Conservation (phyloP, 2,329 filamentous ascomycete species). For the Pseudonectria buxi region DNA sequence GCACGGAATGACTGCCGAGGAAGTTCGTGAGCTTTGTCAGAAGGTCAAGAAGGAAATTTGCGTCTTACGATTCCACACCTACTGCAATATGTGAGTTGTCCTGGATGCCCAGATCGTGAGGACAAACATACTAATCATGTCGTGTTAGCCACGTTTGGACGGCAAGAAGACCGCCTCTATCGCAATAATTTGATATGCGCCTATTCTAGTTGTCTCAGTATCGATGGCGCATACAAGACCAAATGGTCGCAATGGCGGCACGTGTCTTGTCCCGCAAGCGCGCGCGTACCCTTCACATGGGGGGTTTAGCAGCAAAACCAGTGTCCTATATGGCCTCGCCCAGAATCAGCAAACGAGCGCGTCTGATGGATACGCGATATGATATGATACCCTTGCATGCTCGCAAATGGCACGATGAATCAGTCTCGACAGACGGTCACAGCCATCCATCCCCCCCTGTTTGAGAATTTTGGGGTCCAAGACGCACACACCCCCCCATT, state of each 20-base stretch:
- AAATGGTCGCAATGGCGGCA: too few relatives aligned
- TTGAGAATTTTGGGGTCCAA: neutral
- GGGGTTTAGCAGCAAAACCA: too few relatives aligned
- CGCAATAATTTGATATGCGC: constrained; percentile 11
- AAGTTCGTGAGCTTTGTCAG: constrained; percentile 56
- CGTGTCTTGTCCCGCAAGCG: too few relatives aligned
- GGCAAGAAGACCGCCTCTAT: constrained; percentile 17
- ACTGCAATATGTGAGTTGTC: constrained; percentile 66
- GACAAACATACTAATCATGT: constrained; percentile 5
- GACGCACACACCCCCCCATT: too few relatives aligned
- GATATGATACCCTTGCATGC: neutral
- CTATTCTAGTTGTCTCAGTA: neutral
- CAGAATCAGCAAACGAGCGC: too few relatives aligned
- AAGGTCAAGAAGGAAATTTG: constrained; percentile 63
- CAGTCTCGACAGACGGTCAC: neutral
- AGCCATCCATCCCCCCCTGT: neutral
- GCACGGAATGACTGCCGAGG: constrained; percentile 41
- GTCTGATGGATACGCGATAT: neutral
- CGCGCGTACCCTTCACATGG: too few relatives aligned
- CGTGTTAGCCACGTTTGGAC: constrained; percentile 20
- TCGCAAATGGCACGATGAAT: neutral
- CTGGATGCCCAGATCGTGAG: neutral
- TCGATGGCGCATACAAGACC: neutral
- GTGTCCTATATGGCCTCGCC: too few relatives aligned
- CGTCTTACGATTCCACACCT: constrained; percentile 60